Conservation (phyloP, 2,329 filamentous ascomycete species). For the Tolypocladium pustulatum region DNA sequence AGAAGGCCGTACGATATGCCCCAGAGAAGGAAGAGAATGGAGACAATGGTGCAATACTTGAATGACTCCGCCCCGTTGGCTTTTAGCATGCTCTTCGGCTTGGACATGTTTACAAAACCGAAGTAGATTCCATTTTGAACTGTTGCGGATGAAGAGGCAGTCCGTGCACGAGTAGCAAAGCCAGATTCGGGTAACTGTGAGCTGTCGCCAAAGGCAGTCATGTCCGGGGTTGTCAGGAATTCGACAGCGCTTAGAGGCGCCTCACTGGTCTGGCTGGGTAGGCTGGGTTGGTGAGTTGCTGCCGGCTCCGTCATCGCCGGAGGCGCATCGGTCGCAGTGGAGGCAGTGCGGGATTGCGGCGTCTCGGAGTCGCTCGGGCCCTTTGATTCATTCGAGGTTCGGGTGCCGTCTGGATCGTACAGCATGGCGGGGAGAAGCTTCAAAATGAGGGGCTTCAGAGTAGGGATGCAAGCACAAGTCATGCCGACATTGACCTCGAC, state of each 20-base stretch:
- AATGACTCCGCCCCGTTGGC: constrained; percentile 54
- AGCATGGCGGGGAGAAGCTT: constrained; percentile 48
- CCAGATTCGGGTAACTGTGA: neutral
- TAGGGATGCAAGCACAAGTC: constrained; percentile 85
- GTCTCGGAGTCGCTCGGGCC: constrained; percentile 18
- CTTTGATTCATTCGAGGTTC: constrained; percentile 13
- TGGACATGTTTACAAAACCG: constrained; percentile 63
- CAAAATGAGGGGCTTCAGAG: constrained; percentile 74
- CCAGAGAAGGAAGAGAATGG: constrained; percentile 79
- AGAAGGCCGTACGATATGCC: constrained; percentile 83
- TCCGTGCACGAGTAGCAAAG: constrained; percentile 9
- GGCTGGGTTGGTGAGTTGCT: constrained; percentile 2
- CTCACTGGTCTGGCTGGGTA: constrained; percentile 12
- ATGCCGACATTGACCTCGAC: constrained; percentile 88
- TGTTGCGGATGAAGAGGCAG: constrained; percentile 23
- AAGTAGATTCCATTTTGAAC: constrained; percentile 50
- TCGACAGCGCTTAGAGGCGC: constrained; percentile 28
- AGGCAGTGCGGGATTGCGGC: constrained; percentile 10
- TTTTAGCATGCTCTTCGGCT: constrained; percentile 60
- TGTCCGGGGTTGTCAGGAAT: constrained; percentile 34
- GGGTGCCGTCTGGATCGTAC: constrained; percentile 37
- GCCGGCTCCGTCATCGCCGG: neutral
- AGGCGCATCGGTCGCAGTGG: neutral
- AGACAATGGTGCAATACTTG: constrained; percentile 64
- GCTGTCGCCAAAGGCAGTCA: constrained; percentile 6